Base-by-base conservation (phyloP, 1,284 basidiomycete species). In the Anthracocystis panici-leucophaei region DNA sequence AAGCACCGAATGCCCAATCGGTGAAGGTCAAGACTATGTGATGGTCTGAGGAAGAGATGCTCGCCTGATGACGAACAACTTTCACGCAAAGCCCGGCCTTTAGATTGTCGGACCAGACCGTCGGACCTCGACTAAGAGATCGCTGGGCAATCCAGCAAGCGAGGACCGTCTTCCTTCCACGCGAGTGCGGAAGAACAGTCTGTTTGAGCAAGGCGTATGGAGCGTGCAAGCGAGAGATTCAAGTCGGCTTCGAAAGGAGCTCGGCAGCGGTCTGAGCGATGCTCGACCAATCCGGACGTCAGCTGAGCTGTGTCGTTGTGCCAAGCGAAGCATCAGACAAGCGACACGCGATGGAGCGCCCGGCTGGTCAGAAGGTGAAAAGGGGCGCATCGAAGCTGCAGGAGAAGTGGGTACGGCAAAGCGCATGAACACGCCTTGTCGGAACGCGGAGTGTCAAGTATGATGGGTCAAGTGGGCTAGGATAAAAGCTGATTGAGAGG, bases 1-100 rank as follows among this genome's bases (percentile, higher is more conserved):
- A 10, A 16, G n/a, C 46, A 48, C 18, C 46, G 27, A 44, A n/a
- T 25, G 33, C 40, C 45, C 51, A 42, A 54, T 54, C 50, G 35
- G 35, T 40, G 50, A 35, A 48, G 23, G 14, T 8, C 18, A 51
- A 33, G 27, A 38, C 35, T 38, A 6, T 16, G 35, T 38, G 35
- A 16, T 16, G 35, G 35, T 38, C 14, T 14, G 14, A 38, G 35
- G 35, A 38, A 38, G 12, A 38, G 35, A 38, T 38, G 29, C 8
- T 20, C 10, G 45, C 25, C n/a, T 18, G 45, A 46, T 27, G 23
- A 46, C 23, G 45, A 46, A 12, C 45, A 18, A 46, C 35, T 38
- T 38, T 38, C 35, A 38, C 35, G 11, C 14, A 16, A 27, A 46
- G 2, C 12, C 23, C 23, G 45, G 12, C 45, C 3, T 12, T 27